Evolutionary conservation across 2,329 filamentous ascomycete genomes (phyloP).

Genomic region (Cladosporium sp.): DNA sequence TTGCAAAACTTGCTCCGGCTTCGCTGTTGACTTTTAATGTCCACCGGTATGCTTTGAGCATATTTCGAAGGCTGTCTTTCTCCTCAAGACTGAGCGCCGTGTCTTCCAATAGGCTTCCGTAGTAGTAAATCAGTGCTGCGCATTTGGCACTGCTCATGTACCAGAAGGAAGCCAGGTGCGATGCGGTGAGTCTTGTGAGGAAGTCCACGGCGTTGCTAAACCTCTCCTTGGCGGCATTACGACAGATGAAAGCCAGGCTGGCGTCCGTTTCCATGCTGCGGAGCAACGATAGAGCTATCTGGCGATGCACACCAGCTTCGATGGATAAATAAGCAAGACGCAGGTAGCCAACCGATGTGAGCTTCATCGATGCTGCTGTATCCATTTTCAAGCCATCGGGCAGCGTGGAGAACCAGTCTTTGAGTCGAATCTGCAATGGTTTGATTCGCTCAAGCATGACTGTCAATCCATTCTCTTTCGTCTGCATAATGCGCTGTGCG

Average conservation of each 20-base stretch:
- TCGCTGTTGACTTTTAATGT: conserved; percentile 44
- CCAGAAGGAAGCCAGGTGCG: conserved; percentile 51
- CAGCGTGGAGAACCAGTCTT: conserved; percentile 29
- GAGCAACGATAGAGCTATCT: conserved; percentile 37
- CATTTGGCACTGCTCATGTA: conserved; percentile 47
- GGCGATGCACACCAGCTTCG: conserved; percentile 48
- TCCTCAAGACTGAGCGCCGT: conserved; percentile 39
- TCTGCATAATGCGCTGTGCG: conserved; percentile 23
- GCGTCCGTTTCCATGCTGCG: conserved; percentile 27
- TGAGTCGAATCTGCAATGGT: conserved; percentile 30
- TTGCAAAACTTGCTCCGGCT: conserved; percentile 45
- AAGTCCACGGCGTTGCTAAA: conserved; percentile 48
- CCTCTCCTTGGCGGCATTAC: conserved; percentile 45
- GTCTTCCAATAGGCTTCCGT: conserved; percentile 42
- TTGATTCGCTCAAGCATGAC: conserved; percentile 28
- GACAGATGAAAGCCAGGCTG: conserved; percentile 41
- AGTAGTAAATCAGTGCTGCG: conserved; percentile 45
- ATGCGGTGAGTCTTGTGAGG: conserved; percentile 45
- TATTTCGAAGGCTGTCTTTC: conserved; percentile 37
- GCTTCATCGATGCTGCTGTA: conserved; percentile 30
- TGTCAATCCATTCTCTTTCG: conserved; percentile 22
- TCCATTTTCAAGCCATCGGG: conserved; percentile 31
- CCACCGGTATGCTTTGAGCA: conserved; percentile 46
- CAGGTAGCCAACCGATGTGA: conserved; percentile 42
- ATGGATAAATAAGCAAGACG: conserved; percentile 49